Conservation (phyloP, 495 filamentous ascomycete species). For the Paragyromitra xinjiangensis region DNA sequence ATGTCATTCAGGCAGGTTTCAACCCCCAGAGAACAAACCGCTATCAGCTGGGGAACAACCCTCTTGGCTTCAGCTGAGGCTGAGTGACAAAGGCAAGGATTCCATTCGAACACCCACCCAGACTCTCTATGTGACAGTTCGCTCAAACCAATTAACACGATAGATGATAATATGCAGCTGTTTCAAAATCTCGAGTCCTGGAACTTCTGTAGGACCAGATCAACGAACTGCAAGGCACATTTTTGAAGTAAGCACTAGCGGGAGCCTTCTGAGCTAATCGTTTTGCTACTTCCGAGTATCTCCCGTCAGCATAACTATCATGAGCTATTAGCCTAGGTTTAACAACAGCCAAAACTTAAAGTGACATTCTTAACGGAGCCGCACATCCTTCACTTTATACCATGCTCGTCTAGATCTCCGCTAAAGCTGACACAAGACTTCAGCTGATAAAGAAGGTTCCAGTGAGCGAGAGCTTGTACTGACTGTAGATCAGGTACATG, state of each 20-base stretch:
- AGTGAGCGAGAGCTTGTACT: neutral
- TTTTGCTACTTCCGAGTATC: neutral
- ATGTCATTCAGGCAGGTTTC: too few relatives aligned
- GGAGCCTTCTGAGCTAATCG: neutral
- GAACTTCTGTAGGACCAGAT: too few relatives aligned
- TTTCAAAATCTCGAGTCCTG: too few relatives aligned
- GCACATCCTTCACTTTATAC: neutral
- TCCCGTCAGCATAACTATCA: neutral
- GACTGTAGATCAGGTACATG: neutral
- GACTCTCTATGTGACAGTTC: neutral
- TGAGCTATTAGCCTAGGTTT: neutral
- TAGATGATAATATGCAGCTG: neutral
- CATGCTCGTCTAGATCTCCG: neutral
- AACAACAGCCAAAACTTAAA: neutral
- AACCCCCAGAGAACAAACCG: too few relatives aligned
- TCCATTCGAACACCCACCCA: neutral
- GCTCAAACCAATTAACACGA: neutral
- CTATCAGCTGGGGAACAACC: neutral
- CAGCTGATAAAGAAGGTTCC: neutral
- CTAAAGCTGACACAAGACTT: neutral
- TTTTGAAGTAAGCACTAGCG: neutral
- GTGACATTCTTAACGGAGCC: conserved; percentile 1
- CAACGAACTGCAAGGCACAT: too few relatives aligned
- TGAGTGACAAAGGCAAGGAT: neutral
- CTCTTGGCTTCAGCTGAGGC: neutral